Evolutionary conservation across 768 basidiomycete genomes (phyloP).

Genomic region (Mycena epipterygia): DNA sequence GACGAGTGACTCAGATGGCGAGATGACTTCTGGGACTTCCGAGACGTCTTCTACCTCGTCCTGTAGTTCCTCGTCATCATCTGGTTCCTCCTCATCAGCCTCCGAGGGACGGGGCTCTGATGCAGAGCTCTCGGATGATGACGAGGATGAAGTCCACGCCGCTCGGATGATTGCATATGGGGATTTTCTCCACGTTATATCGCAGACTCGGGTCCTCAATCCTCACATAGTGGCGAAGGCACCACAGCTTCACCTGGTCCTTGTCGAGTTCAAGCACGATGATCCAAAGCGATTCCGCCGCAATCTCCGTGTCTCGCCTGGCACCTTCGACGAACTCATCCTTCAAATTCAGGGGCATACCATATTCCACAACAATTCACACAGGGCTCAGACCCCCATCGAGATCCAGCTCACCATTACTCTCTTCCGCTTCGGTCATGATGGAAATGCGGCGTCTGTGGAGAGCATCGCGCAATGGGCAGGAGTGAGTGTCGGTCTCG

Average conservation of each 20-base stretch:
- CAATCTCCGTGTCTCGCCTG: conserved; percentile 11
- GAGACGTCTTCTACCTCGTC: not conserved
- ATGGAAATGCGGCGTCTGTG: conserved; percentile 45
- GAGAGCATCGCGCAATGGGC: conserved; percentile 43
- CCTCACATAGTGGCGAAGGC: conserved; percentile 32
- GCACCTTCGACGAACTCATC: conserved; percentile 41
- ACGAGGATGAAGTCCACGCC: conserved; percentile 11
- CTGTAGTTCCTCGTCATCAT: not conserved
- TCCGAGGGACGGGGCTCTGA: not conserved
- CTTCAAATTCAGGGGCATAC: conserved; percentile 38
- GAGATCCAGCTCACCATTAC: conserved; percentile 47
- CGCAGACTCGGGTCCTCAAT: conserved; percentile 27
- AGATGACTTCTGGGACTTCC: not conserved
- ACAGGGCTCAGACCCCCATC: conserved; percentile 42
- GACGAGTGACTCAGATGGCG: not conserved
- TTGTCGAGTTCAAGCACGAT: conserved; percentile 37
- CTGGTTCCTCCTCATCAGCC: too few species aligned
- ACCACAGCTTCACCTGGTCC: conserved; percentile 41
- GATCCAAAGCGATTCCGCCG: conserved; percentile 22
- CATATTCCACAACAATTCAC: conserved; percentile 42
- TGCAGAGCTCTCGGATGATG: not conserved
- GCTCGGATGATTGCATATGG: not conserved
- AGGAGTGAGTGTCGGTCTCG: conserved; percentile 38
- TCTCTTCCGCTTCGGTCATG: conserved; percentile 42
- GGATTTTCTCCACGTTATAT: conserved; percentile 30